phyloP scores from a whole-genome alignment of 1,284 basidiomycete species.

The Gymnopus androsaceus region DNA sequence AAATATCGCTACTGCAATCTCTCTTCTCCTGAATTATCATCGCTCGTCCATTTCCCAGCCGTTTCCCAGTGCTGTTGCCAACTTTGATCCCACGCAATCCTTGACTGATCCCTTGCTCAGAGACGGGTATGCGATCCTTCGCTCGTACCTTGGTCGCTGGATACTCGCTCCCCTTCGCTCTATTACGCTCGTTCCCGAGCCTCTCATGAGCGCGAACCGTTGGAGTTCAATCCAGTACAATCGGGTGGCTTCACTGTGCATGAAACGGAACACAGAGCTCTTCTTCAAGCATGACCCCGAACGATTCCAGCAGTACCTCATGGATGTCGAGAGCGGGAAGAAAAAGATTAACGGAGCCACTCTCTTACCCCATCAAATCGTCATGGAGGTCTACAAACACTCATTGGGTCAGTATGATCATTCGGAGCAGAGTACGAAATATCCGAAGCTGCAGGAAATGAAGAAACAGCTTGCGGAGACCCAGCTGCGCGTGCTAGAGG shows the following conservation, averaged over 20 bases:
- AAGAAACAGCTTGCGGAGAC: constrained; percentile 32
- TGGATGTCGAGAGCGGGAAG: constrained; percentile 54
- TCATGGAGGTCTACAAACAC: constrained; percentile 39
- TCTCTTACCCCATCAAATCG: constrained; percentile 59
- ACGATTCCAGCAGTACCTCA: constrained; percentile 58
- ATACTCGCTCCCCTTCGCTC: constrained; percentile 58
- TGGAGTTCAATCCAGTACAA: constrained; percentile 59
- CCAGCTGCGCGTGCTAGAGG: constrained; percentile 50
- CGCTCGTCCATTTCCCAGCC: constrained; percentile 19
- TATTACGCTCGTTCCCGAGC: constrained; percentile 51
- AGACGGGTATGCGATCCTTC: constrained; percentile 38
- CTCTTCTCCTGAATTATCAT: constrained; percentile 49
- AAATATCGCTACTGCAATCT: constrained; percentile 64
- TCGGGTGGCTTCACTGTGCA: constrained; percentile 60
- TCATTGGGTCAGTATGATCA: constrained; percentile 15
- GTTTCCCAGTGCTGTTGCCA: constrained; percentile 22
- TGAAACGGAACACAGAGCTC: constrained; percentile 52
- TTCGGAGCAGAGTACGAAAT: neutral
- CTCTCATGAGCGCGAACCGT: constrained; percentile 59
- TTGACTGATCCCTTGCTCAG: constrained; percentile 16
- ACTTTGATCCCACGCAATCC: constrained; percentile 21
- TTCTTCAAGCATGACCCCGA: constrained; percentile 61
- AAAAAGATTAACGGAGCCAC: constrained; percentile 61
- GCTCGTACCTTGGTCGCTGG: constrained; percentile 56
- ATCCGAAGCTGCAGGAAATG: constrained; percentile 26